Evolutionary conservation across 1,139 yeast species (phyloP), one percentile per base, ranked within the genome.

Genomic region (Trichomonascaceae sp.): DNA sequence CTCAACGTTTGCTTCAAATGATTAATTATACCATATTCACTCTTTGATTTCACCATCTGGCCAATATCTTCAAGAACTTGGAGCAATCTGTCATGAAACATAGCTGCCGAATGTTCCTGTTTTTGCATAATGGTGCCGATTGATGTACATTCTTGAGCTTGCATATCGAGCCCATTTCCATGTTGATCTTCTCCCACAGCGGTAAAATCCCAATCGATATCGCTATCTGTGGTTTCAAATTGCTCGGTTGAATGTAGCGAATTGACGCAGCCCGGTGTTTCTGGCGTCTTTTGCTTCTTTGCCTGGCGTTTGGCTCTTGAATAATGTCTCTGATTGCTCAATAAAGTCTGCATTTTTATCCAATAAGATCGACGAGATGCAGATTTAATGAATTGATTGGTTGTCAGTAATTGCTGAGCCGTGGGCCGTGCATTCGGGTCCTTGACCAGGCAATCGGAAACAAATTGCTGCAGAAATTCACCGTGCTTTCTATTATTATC

Each of bases 391-490:
- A 27, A 51, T 36, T 13, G 49, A 46, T 43, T 47, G 43, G 39
- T 38, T 9, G 41, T 52, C 32, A 66, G 56, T 44, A 68, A 54
- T 36, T 61, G 61, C 13, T 50, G 54, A 10, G 66, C 66, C 8
- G 59, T 49, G 8, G 66, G 66, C 58, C 93, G 71, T 52, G 71
- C 69, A 6, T 58, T 60, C 1, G 89, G 86, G 57, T 82, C 79
- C 65, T 82, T 84, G 18, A 74, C 70, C 57, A 87, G 71, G 63
- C 93, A 86, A 55, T 71, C 70, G 49, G 73, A 72, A 12, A 85
- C 80, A 68, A 87, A 87, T 55, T 78, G 82, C 62, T 83, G 81
- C 45, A 84, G 75, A 44, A 71, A 67, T 72, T 61, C 71, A 82
- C 18, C 70, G 63, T 7, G 64, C 55, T 27, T 56, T 53, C 0